These are phyloP conservation scores for Alopecurus myosuroides DNA, from an alignment of 176 grass and related monocot genomes.

Conservation along the genomic window DNA sequence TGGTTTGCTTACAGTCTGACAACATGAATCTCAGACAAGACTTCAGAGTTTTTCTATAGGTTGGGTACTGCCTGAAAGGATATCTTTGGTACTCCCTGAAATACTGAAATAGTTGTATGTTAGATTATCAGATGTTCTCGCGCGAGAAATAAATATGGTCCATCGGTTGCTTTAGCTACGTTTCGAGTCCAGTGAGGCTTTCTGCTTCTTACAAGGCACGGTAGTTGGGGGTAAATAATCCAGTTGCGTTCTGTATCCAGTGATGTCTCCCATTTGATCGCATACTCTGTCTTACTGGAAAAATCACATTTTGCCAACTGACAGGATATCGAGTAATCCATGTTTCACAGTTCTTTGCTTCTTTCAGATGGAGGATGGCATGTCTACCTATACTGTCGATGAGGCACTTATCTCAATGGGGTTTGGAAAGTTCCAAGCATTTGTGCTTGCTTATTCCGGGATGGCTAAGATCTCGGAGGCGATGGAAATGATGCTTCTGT, in stretches of 20 bases:
- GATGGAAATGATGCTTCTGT: slow-evolving; percentile 98
- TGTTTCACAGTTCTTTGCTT: background rate
- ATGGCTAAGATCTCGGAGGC: slow-evolving; percentile 97
- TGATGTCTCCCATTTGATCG: background rate
- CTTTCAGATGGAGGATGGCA: slow-evolving; percentile 66
- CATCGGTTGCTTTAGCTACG: background rate
- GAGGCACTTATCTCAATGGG: slow-evolving; percentile 81
- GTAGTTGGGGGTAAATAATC: background rate
- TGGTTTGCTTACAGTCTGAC: no score
- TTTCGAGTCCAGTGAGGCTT: background rate
- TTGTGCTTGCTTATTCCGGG: slow-evolving; percentile 86
- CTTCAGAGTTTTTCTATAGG: no score
- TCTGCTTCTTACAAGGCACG: background rate
- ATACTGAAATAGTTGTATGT: background rate
- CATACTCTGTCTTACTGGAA: background rate
- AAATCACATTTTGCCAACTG: background rate
- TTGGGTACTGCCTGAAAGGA: no score
- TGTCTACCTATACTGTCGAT: slow-evolving; percentile 80
- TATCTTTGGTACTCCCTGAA: no score
- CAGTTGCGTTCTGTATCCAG: background rate
- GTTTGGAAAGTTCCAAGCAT: slow-evolving; percentile 85
- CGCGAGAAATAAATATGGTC: background rate
- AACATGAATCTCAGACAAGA: no score
- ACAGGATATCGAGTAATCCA: background rate
- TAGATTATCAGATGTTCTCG: background rate